Percentiles rank a stretch among this genome's conserved stretches.
Conservation (phyloP, 371 early-diverging fungal genomes). For the Parasitella parasitica region DNA sequence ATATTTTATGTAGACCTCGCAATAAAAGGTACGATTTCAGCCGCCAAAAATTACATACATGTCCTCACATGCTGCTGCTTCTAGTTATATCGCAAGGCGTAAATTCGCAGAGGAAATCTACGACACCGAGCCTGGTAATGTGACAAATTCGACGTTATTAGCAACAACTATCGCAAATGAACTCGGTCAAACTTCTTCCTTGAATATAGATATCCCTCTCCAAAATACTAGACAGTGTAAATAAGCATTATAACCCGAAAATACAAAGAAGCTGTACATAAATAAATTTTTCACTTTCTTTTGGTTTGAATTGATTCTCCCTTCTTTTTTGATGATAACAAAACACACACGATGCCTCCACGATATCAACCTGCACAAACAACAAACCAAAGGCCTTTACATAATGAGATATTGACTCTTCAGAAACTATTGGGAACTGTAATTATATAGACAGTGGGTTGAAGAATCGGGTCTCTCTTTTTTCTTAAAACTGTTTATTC, state of each 20-base stretch:
- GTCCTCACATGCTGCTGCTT: background rate
- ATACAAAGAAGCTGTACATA: background rate
- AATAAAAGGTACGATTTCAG: slow-evolving; percentile 55
- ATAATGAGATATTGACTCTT: slow-evolving; percentile 35
- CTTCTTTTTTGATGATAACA: background rate
- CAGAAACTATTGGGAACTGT: slow-evolving; percentile 34
- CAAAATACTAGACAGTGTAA: slow-evolving; percentile 1
- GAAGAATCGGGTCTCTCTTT: no score
- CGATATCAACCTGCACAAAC: slow-evolving; percentile 23
- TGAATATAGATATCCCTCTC: background rate
- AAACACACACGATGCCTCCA: slow-evolving; percentile 26
- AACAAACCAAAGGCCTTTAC: slow-evolving; percentile 31
- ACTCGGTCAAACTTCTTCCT: background rate
- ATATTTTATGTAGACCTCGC: slow-evolving; percentile 57
- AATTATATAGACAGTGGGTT: slow-evolving; percentile 5
- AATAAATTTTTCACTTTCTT: background rate
- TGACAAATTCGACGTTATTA: background rate
- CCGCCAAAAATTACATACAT: background rate
- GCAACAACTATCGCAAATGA: background rate
- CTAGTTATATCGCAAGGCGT: slow-evolving; percentile 24
- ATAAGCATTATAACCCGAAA: background rate
- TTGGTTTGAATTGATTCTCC: background rate
- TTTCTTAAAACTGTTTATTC: no score
- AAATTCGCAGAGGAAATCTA: slow-evolving; percentile 18
- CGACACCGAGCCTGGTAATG: slow-evolving; percentile 1